Base-by-base conservation (phyloP, 176 grass and related monocot species). In the Carex scoparia region DNA sequence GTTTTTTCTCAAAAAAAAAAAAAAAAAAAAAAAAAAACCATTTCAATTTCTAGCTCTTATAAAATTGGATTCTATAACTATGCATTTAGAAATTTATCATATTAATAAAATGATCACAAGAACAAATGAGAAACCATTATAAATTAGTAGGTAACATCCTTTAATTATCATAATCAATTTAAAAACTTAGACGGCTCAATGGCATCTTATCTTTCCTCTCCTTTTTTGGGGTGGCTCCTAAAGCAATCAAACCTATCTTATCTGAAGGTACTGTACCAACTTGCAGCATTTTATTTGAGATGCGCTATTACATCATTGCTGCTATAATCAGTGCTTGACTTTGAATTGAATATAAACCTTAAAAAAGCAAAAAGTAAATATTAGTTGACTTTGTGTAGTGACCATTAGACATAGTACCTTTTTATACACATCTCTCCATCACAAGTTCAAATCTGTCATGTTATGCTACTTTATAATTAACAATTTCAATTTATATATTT, bases 231-330 rank as follows among this genome's bases (percentile, higher is more conserved):
- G 74, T 78, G 74, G 74, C 30, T 78, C 28, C 28, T 78, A 58
- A 58, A 79, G 74, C 53, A 57, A 79, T 35, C 11, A 79, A 16
- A 32, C 33, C 14, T 35, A 79, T 33, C 53, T 79, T 79, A 79
- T 58, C 74, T 33, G 53, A 35, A 56, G 30, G 54, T 31, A 57
- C 14, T 33, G 27, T 35, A 33, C 74, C 74, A 79, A 79, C 12
- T 18, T 58, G 7, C 35, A 57, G 28, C 74, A 79, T 58, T 75
- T 79, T 18, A 79, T 33, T 58, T 79, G 53, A 58, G 53, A 32
- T 79, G 74, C 74, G 53, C 7, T 79, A 56, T 58, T 79, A 79
- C 53, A 79, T 79, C 74, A 79, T 53, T 79, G 74, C 74, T 78
- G 10, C 48, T 55, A 33, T 78, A 78, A 76, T 32, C 73, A 78